Evolutionary conservation across 202 grass and related monocot species (phyloP).

Genomic region (Cymbopogon flexuosus): DNA sequence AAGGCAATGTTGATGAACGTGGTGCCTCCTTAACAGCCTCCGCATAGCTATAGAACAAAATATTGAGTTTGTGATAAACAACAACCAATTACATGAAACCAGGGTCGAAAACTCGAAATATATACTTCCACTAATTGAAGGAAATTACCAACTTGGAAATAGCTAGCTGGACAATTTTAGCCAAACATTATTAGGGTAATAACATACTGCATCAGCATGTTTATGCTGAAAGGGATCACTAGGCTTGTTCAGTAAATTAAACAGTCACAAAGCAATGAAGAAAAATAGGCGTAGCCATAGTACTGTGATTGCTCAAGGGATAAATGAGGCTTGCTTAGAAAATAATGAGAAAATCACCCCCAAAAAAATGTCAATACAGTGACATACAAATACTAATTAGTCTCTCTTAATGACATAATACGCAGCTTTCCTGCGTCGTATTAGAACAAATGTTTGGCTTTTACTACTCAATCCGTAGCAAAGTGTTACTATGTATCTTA

Average conservation of each 20-base stretch:
- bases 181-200: background rate
- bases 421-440: too few species aligned
- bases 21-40: slow-evolving; percentile 13
- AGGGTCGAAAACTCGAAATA: background rate
- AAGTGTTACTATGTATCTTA: too few species aligned
- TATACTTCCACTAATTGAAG: background rate
- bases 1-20: background rate
- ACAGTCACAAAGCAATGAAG: background rate
- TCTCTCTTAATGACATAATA: background rate
- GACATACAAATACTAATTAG: background rate
- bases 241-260: background rate
- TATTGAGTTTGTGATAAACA: too few species aligned
- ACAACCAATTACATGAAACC: background rate
- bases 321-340: background rate
- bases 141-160: background rate
- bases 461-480: too few species aligned
- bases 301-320: background rate
- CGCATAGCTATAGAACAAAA: too few species aligned
- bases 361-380: background rate
- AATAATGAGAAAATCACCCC: background rate
- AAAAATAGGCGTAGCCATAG: background rate
- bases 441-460: too few species aligned
- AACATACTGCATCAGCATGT: background rate
- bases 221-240: background rate
- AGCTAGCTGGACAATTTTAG: background rate